Percentiles rank a stretch among this genome's conserved stretches.
Conservation (phyloP, 2,329 filamentous ascomycete species). For the Geosmithia flava region DNA sequence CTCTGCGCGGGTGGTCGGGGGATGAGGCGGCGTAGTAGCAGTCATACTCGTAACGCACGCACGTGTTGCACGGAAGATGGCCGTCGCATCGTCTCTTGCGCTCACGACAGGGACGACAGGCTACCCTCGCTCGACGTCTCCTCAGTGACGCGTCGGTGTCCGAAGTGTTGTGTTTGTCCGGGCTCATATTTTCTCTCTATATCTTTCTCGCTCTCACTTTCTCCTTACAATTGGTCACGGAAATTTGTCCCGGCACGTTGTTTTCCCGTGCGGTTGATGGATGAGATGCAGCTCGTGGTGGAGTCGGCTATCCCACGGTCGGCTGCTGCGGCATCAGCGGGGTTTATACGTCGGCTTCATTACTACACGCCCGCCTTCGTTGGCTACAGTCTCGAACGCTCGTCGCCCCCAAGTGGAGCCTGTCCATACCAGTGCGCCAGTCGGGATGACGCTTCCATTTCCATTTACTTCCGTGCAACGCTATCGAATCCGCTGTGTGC, state of each 20-base stretch:
- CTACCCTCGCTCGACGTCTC: constrained; percentile 23
- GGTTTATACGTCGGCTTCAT: background rate
- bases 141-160: background rate
- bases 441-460: background rate
- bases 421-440: background rate
- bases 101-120: constrained; percentile 38
- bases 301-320: background rate
- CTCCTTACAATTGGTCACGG: background rate
- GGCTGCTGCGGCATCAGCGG: background rate
- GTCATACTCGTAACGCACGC: constrained; percentile 38
- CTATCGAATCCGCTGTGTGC: background rate
- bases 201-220: background rate
- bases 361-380: background rate
- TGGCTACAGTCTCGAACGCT: background rate
- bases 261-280: background rate
- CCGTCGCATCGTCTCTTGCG: constrained; percentile 46
- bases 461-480: background rate
- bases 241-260: background rate
- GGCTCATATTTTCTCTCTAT: background rate
- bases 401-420: background rate
- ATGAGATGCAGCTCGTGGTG: background rate
- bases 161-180: background rate
- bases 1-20: background rate
- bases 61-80: constrained; percentile 36
- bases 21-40: constrained; percentile 26